Evolutionary conservation across 1,284 basidiomycete species (phyloP).

Genomic region (Papiliotrema nemorosa): DNA sequence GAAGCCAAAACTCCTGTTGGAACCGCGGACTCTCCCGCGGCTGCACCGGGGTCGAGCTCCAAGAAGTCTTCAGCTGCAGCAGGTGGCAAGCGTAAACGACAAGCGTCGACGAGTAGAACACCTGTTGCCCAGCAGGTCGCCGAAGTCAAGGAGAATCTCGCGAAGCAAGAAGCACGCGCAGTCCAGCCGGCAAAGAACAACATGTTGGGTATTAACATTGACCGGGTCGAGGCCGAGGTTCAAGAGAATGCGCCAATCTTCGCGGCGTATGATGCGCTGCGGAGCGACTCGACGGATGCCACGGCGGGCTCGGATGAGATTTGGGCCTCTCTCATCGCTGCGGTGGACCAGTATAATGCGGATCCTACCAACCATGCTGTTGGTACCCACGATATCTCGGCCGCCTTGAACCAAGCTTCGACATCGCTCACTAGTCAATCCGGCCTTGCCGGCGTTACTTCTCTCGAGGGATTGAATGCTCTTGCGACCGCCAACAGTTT

Average conservation of each 20-base stretch:
- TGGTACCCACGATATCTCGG: not conserved
- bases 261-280: slow-evolving; percentile 17
- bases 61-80: slow-evolving; percentile 6
- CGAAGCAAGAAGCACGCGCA: slow-evolving; percentile 1
- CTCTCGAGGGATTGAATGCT: not conserved
- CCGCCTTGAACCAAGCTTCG: not conserved
- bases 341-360: slow-evolving; percentile 5
- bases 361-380: not conserved
- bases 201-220: slow-evolving; percentile 20
- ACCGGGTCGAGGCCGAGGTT: slow-evolving; percentile 16
- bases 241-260: slow-evolving; percentile 21
- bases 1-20: slow-evolving; percentile 20
- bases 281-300: not conserved
- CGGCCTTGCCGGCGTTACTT: too few relatives aligned
- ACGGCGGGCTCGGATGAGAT: slow-evolving; percentile 2
- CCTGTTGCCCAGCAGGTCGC: slow-evolving; percentile 8
- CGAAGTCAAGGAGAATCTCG: slow-evolving; percentile 14
- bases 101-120: slow-evolving; percentile 10
- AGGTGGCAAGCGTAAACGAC: slow-evolving; percentile 16
- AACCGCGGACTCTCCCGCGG: slow-evolving; percentile 5
- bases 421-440: not conserved
- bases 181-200: slow-evolving; percentile 9
- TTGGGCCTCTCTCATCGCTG: slow-evolving; percentile 5
- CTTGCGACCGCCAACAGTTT: too few relatives aligned
- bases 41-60: slow-evolving; percentile 10